Evolutionary conservation across 2,329 filamentous ascomycete species (phyloP), one percentile per base, ranked within the genome.

Genomic region (Fusarium falciforme): DNA sequence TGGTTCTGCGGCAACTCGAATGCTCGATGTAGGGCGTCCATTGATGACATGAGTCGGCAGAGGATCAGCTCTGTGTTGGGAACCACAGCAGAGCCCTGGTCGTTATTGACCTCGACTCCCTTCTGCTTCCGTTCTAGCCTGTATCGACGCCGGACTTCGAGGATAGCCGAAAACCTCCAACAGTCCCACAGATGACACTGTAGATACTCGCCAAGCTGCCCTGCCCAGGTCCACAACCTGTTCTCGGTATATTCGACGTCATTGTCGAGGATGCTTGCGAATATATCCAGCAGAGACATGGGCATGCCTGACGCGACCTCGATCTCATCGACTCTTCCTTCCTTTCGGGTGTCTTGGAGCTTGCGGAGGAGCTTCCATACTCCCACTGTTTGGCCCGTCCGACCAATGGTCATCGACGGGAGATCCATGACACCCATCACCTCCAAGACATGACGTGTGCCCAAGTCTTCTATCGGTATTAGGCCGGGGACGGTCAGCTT

Each of bases 381-480:
- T 2, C 76, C 76, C 5, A 76, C 67, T 1, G 76, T 49, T 11
- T 61, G 54, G 4, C 63, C 47, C 4, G 64, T 36, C 10, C 76
- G 71, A 3, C 76, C 76, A 3, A 78, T 52, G 3, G 73, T 72
- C 62, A 73, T 55, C 10, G 67, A 74, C 0, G 76, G 74, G 1
- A 78, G 64, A 16, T 78, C 76, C 76, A 78, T 78, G 1, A 78
- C 27, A 16, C 76, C 76, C 40, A 78, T 54, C 3, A 78, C 76
- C 22, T 78, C 76, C 0, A 78, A 47, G 1, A 69, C 40, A 49
- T 78, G 76, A 0, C 58, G 70, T 6, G 67, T 71, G n/a, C 67
- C 64, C 3, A 64, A 17, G 22, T 78, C 66, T 4, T 73, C 52
- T 17, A 76, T 64, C 11, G 70, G 58, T 3, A 73, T 66, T 14